Evolutionary conservation across 495 filamentous ascomycete genomes (phyloP), one percentile per base, ranked within the genome.

Genomic region (Penicillium goetzii): DNA sequence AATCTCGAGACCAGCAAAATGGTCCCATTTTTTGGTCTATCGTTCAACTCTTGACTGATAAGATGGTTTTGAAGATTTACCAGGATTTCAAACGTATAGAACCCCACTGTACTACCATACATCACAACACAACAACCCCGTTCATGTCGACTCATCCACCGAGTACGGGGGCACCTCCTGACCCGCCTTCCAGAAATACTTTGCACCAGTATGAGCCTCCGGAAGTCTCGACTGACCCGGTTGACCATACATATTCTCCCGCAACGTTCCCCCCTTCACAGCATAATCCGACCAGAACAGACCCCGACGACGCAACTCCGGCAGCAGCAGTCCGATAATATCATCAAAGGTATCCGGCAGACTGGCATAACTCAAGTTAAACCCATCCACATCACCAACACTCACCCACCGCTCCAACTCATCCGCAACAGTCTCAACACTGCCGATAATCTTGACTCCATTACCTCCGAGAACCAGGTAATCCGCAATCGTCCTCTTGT

Each of bases 261-360:
- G 67, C 50, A 78, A 75, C 19, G 81, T 81, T 0, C 75, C 81
- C 11, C 81, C 78, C 34, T 73, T 64, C 19, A 79, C 78, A 26
- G 71, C 78, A 68, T 79, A 79, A 25, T 81, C 81, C 0, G 72
- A 64, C 70, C 79, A 79, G 62, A 85, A 83, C 54, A 85, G 56
- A 8, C 81, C 80, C 30, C 83, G 68, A 15, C 72, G 60, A 58
- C 73, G 77, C 65, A 85, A 43, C 74, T 83, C 74, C n/a, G 81
- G 76, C 21, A 79, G 32, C 59, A 79, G 63, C 36, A 80, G 66
- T 58, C 83, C 78, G 59, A 86, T 81, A n/a, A 89, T 77, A 72
- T 89, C 87, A 56, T 84, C 78, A 75, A 90, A 90, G 0, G 85
- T 85, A 49, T 82, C 81, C 1, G 87, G 88, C 50, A 85, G 75